Percentiles rank a stretch among this genome's conserved stretches.
phyloP scores from a whole-genome alignment of 129 eudicot genomes.

The Pittosporum tobira region DNA sequence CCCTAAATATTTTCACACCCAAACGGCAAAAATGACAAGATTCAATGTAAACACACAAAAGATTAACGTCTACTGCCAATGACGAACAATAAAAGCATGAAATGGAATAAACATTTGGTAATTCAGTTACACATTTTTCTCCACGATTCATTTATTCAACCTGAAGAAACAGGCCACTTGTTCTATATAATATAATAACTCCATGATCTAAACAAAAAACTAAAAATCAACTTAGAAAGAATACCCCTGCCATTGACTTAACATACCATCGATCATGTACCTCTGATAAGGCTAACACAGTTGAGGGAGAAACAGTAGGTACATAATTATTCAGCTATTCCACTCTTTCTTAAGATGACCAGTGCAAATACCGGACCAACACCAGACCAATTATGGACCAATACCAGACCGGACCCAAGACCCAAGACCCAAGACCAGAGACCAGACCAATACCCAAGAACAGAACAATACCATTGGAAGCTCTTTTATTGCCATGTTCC shows the following conservation, averaged over 20 bases:
- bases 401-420: too few relatives aligned
- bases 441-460: not conserved
- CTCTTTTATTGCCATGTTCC: not conserved
- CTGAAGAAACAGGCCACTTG: not conserved
- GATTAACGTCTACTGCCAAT: too few relatives aligned
- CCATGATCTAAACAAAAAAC: not conserved
- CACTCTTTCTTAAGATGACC: constrained; percentile 1
- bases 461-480: not conserved
- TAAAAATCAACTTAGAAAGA: not conserved
- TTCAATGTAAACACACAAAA: too few relatives aligned
- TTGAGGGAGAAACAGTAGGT: too few relatives aligned
- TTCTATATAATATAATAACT: not conserved
- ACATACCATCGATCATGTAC: too few relatives aligned
- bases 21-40: too few relatives aligned
- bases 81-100: too few relatives aligned
- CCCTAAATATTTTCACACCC: too few relatives aligned
- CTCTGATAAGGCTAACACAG: too few relatives aligned
- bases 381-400: too few relatives aligned
- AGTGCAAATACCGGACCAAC: too few relatives aligned
- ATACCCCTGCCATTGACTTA: not conserved
- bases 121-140: not conserved
- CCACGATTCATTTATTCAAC: not conserved
- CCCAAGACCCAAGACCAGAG: not conserved
- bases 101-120: too few relatives aligned
- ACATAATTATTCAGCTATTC: not conserved